Conservation (phyloP, 2,329 filamentous ascomycete genomes). For the Microdochium nivale region DNA sequence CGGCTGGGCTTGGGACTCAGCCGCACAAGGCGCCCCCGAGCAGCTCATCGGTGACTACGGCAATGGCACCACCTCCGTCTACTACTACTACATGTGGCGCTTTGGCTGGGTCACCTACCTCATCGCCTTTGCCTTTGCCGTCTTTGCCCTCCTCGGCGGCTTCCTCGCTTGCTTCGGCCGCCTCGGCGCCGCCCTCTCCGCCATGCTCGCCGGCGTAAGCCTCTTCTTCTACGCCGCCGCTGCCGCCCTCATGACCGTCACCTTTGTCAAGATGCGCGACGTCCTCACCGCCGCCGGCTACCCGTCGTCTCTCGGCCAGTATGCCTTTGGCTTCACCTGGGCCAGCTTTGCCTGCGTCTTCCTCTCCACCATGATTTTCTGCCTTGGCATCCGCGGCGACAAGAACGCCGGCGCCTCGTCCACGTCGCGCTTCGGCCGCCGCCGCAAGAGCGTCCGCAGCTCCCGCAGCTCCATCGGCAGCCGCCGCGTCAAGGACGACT, state of each 20-base stretch:
- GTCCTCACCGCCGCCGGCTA: slow-evolving; percentile 49
- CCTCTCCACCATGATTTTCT: slow-evolving; percentile 45
- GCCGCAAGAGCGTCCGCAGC: slow-evolving; percentile 41
- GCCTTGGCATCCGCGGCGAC: slow-evolving; percentile 46
- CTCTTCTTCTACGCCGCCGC: slow-evolving; percentile 62
- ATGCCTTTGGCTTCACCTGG: slow-evolving; percentile 74
- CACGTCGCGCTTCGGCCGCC: slow-evolving; percentile 34
- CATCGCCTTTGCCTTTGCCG: slow-evolving; percentile 72
- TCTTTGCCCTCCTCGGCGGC: slow-evolving; percentile 56
- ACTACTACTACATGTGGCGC: slow-evolving; percentile 77
- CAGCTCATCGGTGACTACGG: slow-evolving; percentile 44
- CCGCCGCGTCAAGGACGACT: slow-evolving; percentile 62
- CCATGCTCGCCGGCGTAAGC: slow-evolving; percentile 46
- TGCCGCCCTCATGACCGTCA: slow-evolving; percentile 63
- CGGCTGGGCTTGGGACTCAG: slow-evolving; percentile 58
- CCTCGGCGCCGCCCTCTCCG: slow-evolving; percentile 60
- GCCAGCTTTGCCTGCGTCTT: slow-evolving; percentile 63
- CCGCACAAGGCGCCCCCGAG: slow-evolving; percentile 33
- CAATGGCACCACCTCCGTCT: slow-evolving; percentile 42
- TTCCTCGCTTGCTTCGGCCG: slow-evolving; percentile 64
- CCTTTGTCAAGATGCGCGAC: slow-evolving; percentile 62
- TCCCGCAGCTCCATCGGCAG: slow-evolving; percentile 47
- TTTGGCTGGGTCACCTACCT: slow-evolving; percentile 92
- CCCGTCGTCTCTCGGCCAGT: slow-evolving; percentile 52
- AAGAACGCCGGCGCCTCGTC: slow-evolving; percentile 27